These are phyloP conservation scores for Elongisporangium anandrum DNA, from an alignment of 352 stramenopile species.

Conservation along the genomic window DNA sequence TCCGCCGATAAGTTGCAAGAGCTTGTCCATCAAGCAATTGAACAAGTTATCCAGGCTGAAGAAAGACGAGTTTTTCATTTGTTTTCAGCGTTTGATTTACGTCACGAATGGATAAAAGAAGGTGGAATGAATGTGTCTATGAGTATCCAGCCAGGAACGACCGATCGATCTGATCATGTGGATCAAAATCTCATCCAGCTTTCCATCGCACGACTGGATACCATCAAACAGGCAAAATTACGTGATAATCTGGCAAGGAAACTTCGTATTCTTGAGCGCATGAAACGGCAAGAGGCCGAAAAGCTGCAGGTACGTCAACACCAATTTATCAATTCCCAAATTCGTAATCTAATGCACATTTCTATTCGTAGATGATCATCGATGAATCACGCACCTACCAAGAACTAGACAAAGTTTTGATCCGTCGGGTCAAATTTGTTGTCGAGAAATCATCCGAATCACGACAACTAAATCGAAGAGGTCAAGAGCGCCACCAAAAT, in stretches of 20 bases:
- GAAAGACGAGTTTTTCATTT: constrained; percentile 19
- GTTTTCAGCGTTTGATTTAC: constrained; percentile 18
- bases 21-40: constrained; percentile 16
- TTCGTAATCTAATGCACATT: not conserved
- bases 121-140: constrained; percentile 2
- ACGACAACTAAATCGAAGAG: not conserved
- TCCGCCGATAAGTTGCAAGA: constrained; percentile 15
- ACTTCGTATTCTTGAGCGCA: constrained; percentile 19
- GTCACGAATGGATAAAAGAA: constrained; percentile 17
- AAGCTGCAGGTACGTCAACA: constrained; percentile 16
- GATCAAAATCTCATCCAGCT: constrained; percentile 29
- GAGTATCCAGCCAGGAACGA: not conserved
- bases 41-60: constrained; percentile 17
- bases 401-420: constrained; percentile 6
- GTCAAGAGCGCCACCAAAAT: not conserved
- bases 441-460: not conserved
- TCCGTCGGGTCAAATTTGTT: constrained; percentile 7
- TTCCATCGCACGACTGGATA: constrained; percentile 30
- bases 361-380: constrained; percentile 7
- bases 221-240: constrained; percentile 34
- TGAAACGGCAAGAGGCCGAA: constrained; percentile 21
- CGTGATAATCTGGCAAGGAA: constrained; percentile 16
- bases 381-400: constrained; percentile 11
- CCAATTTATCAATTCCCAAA: not conserved
- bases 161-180: constrained; percentile 1